Conservation (phyloP, 2,329 filamentous ascomycete species). For the Thelonectria blattea region DNA sequence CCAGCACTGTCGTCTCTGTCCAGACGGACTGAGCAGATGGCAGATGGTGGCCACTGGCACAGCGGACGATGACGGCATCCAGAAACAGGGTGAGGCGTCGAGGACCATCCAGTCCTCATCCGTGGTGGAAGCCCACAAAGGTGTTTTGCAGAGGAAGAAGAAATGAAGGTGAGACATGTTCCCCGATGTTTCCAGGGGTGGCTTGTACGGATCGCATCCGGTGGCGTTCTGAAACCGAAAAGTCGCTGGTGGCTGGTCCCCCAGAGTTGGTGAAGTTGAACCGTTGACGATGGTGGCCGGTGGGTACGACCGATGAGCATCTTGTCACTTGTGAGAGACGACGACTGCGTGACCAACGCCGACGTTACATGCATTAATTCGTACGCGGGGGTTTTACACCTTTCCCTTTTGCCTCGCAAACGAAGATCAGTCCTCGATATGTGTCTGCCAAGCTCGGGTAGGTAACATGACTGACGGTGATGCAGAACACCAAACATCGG, state of each 20-base stretch:
- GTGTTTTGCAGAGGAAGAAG: neutral
- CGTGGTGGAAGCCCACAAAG: conserved; percentile 11
- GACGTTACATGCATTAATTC: neutral
- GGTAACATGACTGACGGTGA: no score
- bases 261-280: neutral
- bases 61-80: conserved; percentile 26
- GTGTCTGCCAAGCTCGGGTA: no score
- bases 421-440: no score
- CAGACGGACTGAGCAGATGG: conserved; percentile 19
- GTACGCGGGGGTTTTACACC: neutral
- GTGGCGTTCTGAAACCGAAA: conserved; percentile 35
- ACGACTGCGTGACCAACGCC: neutral
- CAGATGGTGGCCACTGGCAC: conserved; percentile 16
- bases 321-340: neutral
- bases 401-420: no score
- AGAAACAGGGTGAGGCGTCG: conserved; percentile 9
- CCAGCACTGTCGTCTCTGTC: neutral
- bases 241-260: conserved; percentile 10
- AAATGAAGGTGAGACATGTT: conserved; percentile 20
- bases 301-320: neutral
- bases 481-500: neutral
- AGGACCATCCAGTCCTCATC: conserved; percentile 8
- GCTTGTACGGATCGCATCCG: conserved; percentile 26
- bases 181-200: conserved; percentile 19
- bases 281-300: neutral